Conservation (phyloP, 1,139 yeast species). For the Protomyces pachydermus region DNA sequence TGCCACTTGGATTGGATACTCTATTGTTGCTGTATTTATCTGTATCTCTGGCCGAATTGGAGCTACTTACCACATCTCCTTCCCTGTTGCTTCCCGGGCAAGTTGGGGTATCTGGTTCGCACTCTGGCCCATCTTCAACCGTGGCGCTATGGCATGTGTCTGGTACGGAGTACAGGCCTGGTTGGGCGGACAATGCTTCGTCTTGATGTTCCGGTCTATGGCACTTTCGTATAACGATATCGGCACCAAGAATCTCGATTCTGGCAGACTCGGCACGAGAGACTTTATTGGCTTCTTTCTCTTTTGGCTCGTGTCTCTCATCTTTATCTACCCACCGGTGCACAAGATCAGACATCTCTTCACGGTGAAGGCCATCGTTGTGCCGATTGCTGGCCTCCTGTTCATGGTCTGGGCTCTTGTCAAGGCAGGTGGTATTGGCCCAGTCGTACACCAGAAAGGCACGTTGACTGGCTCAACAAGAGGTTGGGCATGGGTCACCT, state of each 20-base stretch:
- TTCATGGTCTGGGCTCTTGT: slow-evolving; percentile 36
- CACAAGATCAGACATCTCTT: slow-evolving; percentile 42
- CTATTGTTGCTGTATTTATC: slow-evolving; percentile 40
- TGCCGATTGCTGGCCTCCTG: slow-evolving; percentile 40
- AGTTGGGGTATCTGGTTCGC: slow-evolving; percentile 41
- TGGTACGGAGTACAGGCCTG: slow-evolving; percentile 43
- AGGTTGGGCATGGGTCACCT: slow-evolving; percentile 40
- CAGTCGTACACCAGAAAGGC: slow-evolving; percentile 34
- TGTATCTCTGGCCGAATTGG: slow-evolving; percentile 43
- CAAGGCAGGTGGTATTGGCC: slow-evolving; percentile 39
- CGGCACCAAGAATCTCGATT: slow-evolving; percentile 41
- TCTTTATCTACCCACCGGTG: slow-evolving; percentile 38
- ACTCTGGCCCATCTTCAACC: slow-evolving; percentile 40
- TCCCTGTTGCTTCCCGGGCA: slow-evolving; percentile 41
- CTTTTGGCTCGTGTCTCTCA: slow-evolving; percentile 41
- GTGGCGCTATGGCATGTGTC: slow-evolving; percentile 41
- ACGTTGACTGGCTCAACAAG: slow-evolving; percentile 37
- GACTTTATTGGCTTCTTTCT: slow-evolving; percentile 41
- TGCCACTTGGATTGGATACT: slow-evolving; percentile 40
- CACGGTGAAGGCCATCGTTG: slow-evolving; percentile 40
- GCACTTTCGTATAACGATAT: slow-evolving; percentile 41
- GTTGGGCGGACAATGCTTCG: slow-evolving; percentile 32
- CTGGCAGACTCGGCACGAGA: slow-evolving; percentile 42
- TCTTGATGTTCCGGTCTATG: slow-evolving; percentile 36
- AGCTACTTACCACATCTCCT: slow-evolving; percentile 42